These are phyloP conservation scores for Eucalyptus globulus DNA, from an alignment of 345 rosid genomes.

Conservation along the genomic window DNA sequence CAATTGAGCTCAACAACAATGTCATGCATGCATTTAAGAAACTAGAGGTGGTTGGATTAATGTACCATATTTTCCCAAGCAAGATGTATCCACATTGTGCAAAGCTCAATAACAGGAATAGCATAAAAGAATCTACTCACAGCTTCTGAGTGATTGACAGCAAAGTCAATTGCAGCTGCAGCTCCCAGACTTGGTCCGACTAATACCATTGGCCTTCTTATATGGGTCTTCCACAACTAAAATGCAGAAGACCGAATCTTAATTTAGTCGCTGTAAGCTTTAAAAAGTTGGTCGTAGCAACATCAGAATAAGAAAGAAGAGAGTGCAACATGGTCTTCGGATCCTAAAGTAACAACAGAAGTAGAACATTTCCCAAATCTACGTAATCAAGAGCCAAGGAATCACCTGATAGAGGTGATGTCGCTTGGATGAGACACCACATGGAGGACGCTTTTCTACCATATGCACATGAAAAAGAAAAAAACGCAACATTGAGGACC, in stretches of 20 bases:
- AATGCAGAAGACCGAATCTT: neutral
- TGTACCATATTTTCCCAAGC: neutral
- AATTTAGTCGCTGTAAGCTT: neutral
- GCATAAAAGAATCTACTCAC: slow-evolving; percentile 21
- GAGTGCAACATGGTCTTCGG: neutral
- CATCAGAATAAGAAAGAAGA: neutral
- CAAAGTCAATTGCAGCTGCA: slow-evolving; percentile 70
- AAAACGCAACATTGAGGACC: neutral
- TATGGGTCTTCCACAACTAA: slow-evolving; percentile 76
- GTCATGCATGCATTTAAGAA: neutral
- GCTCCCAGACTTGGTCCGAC: slow-evolving; percentile 98
- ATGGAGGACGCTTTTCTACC: slow-evolving; percentile 51
- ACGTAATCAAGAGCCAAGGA: neutral
- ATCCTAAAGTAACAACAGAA: neutral
- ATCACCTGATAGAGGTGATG: slow-evolving; percentile 59
- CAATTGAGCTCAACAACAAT: neutral
- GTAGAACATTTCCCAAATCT: neutral
- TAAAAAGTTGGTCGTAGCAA: neutral
- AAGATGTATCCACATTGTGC: neutral
- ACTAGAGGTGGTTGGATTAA: neutral
- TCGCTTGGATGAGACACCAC: slow-evolving; percentile 66
- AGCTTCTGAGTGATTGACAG: slow-evolving; percentile 64
- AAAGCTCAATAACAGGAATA: neutral
- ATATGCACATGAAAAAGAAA: neutral
- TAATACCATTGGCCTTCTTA: slow-evolving; percentile 65